Evolutionary conservation across 2,329 filamentous ascomycete genomes (phyloP).

Genomic region (Fusarium sp.): DNA sequence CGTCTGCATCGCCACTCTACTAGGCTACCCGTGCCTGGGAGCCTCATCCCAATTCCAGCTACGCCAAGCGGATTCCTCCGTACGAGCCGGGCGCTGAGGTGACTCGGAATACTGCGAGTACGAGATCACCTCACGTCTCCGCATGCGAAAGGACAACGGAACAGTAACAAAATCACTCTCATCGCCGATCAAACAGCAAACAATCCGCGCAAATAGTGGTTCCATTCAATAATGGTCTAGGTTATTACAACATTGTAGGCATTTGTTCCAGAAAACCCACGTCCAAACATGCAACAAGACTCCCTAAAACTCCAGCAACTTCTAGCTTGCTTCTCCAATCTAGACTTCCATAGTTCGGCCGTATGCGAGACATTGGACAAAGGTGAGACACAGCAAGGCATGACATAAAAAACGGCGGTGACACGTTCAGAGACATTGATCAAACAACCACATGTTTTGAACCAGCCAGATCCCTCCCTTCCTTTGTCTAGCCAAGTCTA

Average conservation of each 20-base stretch:
- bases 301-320: constrained; percentile 22
- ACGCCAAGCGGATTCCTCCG: constrained; percentile 27
- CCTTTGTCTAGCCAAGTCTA: constrained; percentile 30
- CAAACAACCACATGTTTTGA: constrained; percentile 25
- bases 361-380: constrained; percentile 24
- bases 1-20: constrained; percentile 25
- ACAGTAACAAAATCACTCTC: neutral
- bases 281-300: constrained; percentile 6
- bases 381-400: constrained; percentile 36
- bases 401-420: constrained; percentile 35
- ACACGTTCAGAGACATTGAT: constrained; percentile 29
- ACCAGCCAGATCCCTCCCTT: constrained; percentile 27
- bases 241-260: constrained; percentile 10
- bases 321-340: constrained; percentile 25
- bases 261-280: constrained; percentile 17
- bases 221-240: neutral
- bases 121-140: constrained; percentile 10
- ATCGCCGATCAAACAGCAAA: constrained; percentile 4
- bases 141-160: neutral
- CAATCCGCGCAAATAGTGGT: constrained; percentile 5
- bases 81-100: constrained; percentile 30
- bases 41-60: constrained; percentile 18
- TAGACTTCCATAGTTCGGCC: constrained; percentile 8
- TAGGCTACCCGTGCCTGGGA: constrained; percentile 3
- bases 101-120: constrained; percentile 12